phyloP scores from a whole-genome alignment of 2,329 filamentous ascomycete species.

The Aspergillus sp. region DNA sequence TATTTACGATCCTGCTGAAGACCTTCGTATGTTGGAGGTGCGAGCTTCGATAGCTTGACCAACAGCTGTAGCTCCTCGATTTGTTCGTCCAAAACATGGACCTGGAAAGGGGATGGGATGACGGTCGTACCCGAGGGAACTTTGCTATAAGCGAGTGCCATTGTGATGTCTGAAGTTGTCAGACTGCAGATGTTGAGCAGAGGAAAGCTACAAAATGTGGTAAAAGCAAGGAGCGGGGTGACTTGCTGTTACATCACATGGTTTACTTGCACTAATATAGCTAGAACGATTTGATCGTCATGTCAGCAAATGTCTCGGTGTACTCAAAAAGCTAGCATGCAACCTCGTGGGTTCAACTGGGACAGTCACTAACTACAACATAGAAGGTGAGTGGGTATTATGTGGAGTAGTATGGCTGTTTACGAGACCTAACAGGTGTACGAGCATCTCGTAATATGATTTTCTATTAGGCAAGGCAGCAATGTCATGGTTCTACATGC shows the following conservation, averaged over 20 bases:
- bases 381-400: not conserved
- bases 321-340: not conserved
- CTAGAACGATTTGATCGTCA: not conserved
- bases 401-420: not conserved
- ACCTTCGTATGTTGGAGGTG: slow-evolving; percentile 54
- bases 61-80: slow-evolving; percentile 52
- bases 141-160: slow-evolving; percentile 30
- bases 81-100: slow-evolving; percentile 47
- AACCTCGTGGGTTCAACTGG: not conserved
- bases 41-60: slow-evolving; percentile 52
- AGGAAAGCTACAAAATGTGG: not conserved
- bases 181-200: not conserved
- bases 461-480: not conserved
- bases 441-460: not conserved
- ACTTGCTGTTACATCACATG: not conserved
- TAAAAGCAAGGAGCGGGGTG: not conserved
- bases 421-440: not conserved
- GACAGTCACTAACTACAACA: not conserved
- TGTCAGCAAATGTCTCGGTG: not conserved
- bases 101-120: slow-evolving; percentile 45
- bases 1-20: slow-evolving; percentile 44
- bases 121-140: slow-evolving; percentile 42
- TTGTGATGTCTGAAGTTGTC: slow-evolving; percentile 8
- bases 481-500: not conserved
- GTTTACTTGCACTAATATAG: not conserved